Percentiles rank a stretch among this genome's conserved stretches.
Evolutionary conservation across 495 filamentous ascomycete species (phyloP).

Genomic region (Penicillium tannophilum): DNA sequence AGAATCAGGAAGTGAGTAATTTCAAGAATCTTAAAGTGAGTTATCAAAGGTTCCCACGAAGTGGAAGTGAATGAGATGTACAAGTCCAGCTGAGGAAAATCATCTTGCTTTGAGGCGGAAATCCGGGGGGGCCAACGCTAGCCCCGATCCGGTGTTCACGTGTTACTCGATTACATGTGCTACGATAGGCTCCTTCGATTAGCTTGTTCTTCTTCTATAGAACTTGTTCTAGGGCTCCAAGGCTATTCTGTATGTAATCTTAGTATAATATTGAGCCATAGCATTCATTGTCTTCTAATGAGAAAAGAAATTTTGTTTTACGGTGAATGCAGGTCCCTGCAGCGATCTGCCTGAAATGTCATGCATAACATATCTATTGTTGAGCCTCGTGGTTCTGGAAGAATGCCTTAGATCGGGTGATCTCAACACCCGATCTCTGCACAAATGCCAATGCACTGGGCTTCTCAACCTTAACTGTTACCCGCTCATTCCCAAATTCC

Average conservation of each 20-base stretch:
- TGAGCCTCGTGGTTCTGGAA: constrained; percentile 36
- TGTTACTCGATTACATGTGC: constrained; percentile 18
- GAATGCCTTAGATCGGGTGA: constrained; percentile 53
- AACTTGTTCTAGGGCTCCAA: too few species aligned
- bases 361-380: constrained; percentile 11
- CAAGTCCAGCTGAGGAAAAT: constrained; percentile 21
- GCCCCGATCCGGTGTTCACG: constrained; percentile 25
- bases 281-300: not conserved
- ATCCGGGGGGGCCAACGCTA: constrained; percentile 34
- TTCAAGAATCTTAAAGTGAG: constrained; percentile 3
- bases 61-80: constrained; percentile 15
- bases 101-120: constrained; percentile 25
- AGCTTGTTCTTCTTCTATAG: too few species aligned
- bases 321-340: not conserved
- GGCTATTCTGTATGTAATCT: too few species aligned
- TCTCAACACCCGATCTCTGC: constrained; percentile 56
- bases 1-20: constrained; percentile 27
- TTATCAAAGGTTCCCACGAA: constrained; percentile 12
- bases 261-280: not conserved
- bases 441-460: constrained; percentile 61
- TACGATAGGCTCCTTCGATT: constrained; percentile 10
- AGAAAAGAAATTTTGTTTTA: not conserved
- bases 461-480: constrained; percentile 59
- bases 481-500: constrained; percentile 51
- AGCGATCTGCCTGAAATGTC: constrained; percentile 1